A percentile compares a stretch with the other conserved stretches of the same genome.
These are phyloP conservation scores for Zoysia pacifica DNA, from an alignment of 176 grass and related monocot species.

Conservation along the genomic window DNA sequence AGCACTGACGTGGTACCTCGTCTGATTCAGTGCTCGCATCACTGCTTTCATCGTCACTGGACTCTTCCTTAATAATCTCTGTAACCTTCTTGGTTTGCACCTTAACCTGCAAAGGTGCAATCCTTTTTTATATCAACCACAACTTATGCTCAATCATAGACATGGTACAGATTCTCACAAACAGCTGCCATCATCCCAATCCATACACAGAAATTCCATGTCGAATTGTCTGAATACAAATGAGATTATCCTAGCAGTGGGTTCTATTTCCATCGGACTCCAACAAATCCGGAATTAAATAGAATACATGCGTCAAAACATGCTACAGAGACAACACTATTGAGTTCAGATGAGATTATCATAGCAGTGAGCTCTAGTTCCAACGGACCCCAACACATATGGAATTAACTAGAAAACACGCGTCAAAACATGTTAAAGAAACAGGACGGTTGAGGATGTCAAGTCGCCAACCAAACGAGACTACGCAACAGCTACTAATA, in stretches of 20 bases:
- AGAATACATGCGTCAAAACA: background rate
- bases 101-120: constrained; percentile 43
- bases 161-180: background rate
- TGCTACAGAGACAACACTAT: background rate
- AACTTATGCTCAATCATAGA: background rate
- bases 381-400: background rate
- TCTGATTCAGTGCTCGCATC: constrained; percentile 65
- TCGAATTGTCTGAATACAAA: too few relatives aligned
- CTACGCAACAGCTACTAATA: background rate
- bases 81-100: constrained; percentile 52
- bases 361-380: background rate
- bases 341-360: background rate
- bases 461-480: background rate
- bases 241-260: background rate
- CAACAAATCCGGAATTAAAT: background rate
- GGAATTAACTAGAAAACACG: background rate
- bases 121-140: background rate
- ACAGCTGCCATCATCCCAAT: background rate
- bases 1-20: constrained; percentile 44
- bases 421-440: background rate
- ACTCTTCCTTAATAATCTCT: constrained; percentile 49
- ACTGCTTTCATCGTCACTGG: constrained; percentile 58
- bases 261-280: background rate
- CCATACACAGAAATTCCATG: background rate
- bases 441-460: background rate